Percentiles rank a stretch among this genome's conserved stretches.
Conservation (phyloP, 202 grass and related monocot species). For the Hordeum pubiflorum region DNA sequence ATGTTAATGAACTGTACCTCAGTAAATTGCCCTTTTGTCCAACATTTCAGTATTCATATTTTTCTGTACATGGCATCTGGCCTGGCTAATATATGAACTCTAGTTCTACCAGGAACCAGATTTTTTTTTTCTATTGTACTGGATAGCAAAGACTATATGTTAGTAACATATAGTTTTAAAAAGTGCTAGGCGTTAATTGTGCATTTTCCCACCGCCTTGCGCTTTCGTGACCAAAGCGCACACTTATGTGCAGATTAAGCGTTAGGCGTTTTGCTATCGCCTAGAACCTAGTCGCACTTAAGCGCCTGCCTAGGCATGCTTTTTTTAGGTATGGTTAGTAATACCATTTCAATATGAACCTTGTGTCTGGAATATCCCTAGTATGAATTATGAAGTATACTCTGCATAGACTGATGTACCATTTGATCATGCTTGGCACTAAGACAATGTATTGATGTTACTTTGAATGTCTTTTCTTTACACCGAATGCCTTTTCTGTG, state of each 20-base stretch:
- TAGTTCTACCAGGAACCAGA: not conserved
- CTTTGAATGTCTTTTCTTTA: not conserved
- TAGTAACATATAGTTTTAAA: not conserved
- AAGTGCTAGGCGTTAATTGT: no score
- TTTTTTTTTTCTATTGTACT: slow-evolving; percentile 2
- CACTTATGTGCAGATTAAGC: no score
- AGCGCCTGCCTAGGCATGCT: no score
- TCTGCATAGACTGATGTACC: not conserved
- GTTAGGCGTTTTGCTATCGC: no score
- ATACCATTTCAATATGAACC: not conserved
- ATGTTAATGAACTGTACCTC: not conserved
- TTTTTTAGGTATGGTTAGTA: no score
- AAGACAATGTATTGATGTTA: not conserved
- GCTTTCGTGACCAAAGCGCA: no score
- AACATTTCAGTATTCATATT: not conserved
- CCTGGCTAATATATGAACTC: slow-evolving; percentile 8
- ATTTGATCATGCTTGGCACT: not conserved
- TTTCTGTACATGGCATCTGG: not conserved
- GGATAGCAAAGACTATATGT: not conserved
- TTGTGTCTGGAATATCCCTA: not conserved
- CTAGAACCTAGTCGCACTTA: no score
- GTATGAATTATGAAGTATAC: not conserved
- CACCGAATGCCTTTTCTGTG: not conserved
- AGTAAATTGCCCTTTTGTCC: not conserved
- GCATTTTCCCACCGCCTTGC: no score